Base-by-base conservation (phyloP, 2,329 filamentous ascomycete species). In the Monosporascus sp. region DNA sequence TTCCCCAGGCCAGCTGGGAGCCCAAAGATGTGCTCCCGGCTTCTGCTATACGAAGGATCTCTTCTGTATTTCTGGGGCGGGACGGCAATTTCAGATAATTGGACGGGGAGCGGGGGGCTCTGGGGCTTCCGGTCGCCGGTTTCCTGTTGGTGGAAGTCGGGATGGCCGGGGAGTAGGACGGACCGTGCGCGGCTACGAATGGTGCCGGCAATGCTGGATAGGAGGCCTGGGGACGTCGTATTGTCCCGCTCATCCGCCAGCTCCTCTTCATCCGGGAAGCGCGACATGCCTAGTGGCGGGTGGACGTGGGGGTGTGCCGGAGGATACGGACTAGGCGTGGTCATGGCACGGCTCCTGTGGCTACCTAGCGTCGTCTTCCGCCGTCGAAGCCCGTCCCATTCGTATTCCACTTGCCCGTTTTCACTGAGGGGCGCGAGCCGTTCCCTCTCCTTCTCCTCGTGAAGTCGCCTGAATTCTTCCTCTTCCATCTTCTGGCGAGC, bases 371-470 rank as follows among this genome's bases (percentile, higher is more conserved):
- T 80, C 8, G 82, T 84, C 60, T 79, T 77, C 42, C 94, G 81
- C 62, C 91, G 80, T 62, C 93, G 82, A 49, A 99, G 72, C 5
- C 94, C 94, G 70, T 97, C 94, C 86, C 91, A 99, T 71, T 97
- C 91, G 56, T 90, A 87, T 47, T 71, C 57, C 2, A 76, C 71
- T 31, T 83, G 77, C 24, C 91, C 90, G 59, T 90, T 83, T 65
- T 97, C 91, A 47, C 80, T 82, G 50, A 95, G 87, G 2, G 89
- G 82, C 52, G 85, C 83, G 68, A 96, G 85, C 47, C 76, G 73
- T 60, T 91, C 87, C 59, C 78, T 76, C 62, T 82, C 73, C 66
- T 85, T 89, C 64, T 97, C 93, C 61, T 92, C 86, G 54, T 87
- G 85, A 53, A 96, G 77, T 34, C 89, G 84, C 61, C 82, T 86